Evolutionary conservation across 1,284 basidiomycete species (phyloP).

Genomic region (Cryptococcus deneoformans): DNA sequence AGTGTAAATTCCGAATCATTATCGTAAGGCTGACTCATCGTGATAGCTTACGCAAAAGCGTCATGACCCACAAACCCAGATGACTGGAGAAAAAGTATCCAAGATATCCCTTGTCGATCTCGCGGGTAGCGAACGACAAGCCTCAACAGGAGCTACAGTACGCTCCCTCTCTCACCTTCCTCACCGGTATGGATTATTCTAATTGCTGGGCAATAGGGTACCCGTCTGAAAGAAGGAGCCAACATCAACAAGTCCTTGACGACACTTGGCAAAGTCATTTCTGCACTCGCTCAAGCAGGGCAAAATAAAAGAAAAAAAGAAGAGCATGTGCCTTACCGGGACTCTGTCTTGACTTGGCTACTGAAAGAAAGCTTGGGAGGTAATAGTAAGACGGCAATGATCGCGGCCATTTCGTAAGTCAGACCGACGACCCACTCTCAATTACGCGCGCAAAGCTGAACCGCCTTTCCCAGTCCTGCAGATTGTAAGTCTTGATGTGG

Average conservation of each 20-base stretch:
- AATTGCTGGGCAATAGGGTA: conserved; percentile 53
- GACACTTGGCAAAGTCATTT: conserved; percentile 96
- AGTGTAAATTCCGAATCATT: conserved; percentile 3
- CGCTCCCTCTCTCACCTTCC: conserved; percentile 2
- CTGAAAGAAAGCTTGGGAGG: conserved; percentile 96
- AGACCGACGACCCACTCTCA: neutral
- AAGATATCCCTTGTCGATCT: conserved; percentile 93
- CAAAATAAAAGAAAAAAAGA: conserved; percentile 79
- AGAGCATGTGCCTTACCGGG: conserved; percentile 91
- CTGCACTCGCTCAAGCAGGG: conserved; percentile 72
- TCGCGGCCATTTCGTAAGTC: conserved; percentile 80
- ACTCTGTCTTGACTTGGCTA: conserved; percentile 95
- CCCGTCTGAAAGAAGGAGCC: conserved; percentile 90
- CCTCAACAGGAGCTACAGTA: conserved; percentile 89
- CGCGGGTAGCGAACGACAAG: conserved; percentile 95
- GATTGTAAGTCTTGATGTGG: conserved; percentile 53
- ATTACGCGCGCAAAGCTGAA: neutral
- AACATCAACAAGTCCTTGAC: conserved; percentile 99
- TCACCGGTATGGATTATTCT: neutral
- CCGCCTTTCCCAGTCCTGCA: conserved; percentile 58
- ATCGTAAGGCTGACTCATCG: neutral
- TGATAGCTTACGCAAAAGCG: conserved; percentile 75
- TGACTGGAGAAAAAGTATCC: conserved; percentile 94
- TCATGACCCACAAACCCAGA: conserved; percentile 73
- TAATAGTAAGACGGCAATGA: conserved; percentile 84